These are phyloP conservation scores for Solidago caesia DNA, from an alignment of 129 eudicot species.

Conservation along the genomic window DNA sequence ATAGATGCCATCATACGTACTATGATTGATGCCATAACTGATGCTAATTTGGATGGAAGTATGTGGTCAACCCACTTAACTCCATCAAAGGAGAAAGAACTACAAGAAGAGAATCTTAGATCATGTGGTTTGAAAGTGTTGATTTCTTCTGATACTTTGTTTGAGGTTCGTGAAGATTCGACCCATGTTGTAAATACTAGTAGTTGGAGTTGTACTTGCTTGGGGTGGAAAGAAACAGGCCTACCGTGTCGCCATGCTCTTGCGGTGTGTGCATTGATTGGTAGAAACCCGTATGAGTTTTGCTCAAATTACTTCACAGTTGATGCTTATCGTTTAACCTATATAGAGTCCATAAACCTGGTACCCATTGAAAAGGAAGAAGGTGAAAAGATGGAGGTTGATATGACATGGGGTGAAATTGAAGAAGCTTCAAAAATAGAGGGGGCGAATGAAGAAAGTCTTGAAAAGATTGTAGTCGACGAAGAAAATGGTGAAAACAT, in stretches of 20 bases:
- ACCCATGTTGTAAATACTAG: slow-evolving; percentile 69
- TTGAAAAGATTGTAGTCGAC: slow-evolving; percentile 12
- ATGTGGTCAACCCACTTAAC: slow-evolving; percentile 60
- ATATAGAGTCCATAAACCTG: slow-evolving; percentile 47
- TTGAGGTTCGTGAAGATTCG: slow-evolving; percentile 76
- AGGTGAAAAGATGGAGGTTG: slow-evolving; percentile 23
- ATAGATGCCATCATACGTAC: slow-evolving; percentile 54
- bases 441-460: not conserved
- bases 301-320: slow-evolving; percentile 59
- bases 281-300: slow-evolving; percentile 55
- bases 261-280: slow-evolving; percentile 55
- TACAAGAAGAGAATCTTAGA: slow-evolving; percentile 48
- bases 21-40: slow-evolving; percentile 38
- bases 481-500: slow-evolving; percentile 12
- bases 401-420: slow-evolving; percentile 1
- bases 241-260: slow-evolving; percentile 77
- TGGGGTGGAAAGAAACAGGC: slow-evolving; percentile 65
- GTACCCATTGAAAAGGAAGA: slow-evolving; percentile 41
- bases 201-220: slow-evolving; percentile 72
- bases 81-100: slow-evolving; percentile 54
- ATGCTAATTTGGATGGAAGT: slow-evolving; percentile 47
- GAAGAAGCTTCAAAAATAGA: not conserved
- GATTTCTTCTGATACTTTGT: slow-evolving; percentile 62
- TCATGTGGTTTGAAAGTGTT: slow-evolving; percentile 61
- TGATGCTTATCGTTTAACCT: slow-evolving; percentile 57